Evolutionary conservation across 2,329 filamentous ascomycete genomes (phyloP).

Genomic region (Curvularia lunata): DNA sequence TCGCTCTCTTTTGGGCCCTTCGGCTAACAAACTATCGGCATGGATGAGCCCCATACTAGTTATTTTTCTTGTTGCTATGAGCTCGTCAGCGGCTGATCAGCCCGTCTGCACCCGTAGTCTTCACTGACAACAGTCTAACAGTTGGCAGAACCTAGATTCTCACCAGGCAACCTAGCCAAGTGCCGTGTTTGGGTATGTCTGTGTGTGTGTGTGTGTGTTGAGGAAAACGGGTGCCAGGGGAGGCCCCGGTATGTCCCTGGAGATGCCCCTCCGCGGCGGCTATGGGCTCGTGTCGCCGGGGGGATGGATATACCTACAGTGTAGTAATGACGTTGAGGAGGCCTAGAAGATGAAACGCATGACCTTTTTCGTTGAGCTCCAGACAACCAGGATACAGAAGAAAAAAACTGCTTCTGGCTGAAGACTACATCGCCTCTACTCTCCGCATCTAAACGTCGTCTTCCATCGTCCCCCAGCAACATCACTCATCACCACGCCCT

Average conservation of each 20-base stretch:
- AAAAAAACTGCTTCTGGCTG: background rate
- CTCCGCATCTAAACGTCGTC: constrained; percentile 22
- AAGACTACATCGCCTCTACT: background rate
- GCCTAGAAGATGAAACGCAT: background rate
- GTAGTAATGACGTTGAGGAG: background rate
- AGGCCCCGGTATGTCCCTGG: background rate
- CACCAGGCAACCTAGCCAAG: background rate
- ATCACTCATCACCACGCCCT: constrained; percentile 18
- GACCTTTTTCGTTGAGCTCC: background rate
- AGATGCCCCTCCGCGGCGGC: background rate
- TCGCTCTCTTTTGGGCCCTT: background rate
- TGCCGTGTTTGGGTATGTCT: background rate
- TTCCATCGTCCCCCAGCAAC: constrained; percentile 35
- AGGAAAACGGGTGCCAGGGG: background rate
- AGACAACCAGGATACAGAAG: background rate
- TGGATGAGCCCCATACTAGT: background rate
- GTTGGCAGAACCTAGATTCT: background rate
- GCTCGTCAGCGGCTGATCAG: background rate
- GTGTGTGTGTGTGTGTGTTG: too few species aligned
- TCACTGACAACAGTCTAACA: background rate
- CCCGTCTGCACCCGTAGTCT: background rate
- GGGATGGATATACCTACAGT: background rate
- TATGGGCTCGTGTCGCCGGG: background rate
- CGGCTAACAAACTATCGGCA: background rate
- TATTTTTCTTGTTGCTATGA: background rate